These are phyloP conservation scores for Dispira simplex DNA, from an alignment of 192 early-diverging fungal genomes.

Conservation along the genomic window DNA sequence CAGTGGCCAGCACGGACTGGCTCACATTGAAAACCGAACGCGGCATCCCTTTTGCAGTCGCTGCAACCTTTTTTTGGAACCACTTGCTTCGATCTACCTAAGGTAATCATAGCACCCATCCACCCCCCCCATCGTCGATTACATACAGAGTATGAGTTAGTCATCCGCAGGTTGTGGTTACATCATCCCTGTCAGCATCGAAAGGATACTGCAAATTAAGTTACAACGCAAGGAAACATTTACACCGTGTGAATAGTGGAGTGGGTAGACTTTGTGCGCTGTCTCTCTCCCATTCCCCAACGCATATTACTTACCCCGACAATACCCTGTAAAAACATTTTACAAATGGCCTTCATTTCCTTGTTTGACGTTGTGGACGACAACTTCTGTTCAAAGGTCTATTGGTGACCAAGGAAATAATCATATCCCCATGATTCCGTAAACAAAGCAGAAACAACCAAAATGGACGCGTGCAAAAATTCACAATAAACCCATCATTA, in stretches of 20 bases:
- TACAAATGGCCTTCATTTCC: slow-evolving; percentile 3
- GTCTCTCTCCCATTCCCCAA: no score
- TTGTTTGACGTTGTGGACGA: neutral
- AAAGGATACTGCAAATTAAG: neutral
- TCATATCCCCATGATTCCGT: no score
- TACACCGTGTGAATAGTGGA: neutral
- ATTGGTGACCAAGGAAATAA: no score
- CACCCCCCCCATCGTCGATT: no score
- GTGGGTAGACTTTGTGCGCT: neutral
- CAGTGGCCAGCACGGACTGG: neutral
- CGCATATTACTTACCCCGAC: neutral
- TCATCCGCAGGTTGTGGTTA: neutral
- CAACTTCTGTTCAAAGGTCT: neutral
- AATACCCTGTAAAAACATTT: slow-evolving; percentile 2
- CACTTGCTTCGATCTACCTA: slow-evolving; percentile 5
- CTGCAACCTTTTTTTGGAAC: neutral
- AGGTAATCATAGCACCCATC: neutral
- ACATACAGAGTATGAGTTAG: neutral
- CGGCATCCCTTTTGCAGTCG: neutral
- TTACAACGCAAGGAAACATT: neutral
- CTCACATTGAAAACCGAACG: neutral
- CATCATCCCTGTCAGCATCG: neutral
- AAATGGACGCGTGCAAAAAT: neutral
- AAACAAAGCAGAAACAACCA: neutral
- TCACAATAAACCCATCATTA: neutral